Evolutionary conservation across 2,329 filamentous ascomycete genomes (phyloP), one percentile per base, ranked within the genome.

Genomic region (Fusarium sp.): DNA sequence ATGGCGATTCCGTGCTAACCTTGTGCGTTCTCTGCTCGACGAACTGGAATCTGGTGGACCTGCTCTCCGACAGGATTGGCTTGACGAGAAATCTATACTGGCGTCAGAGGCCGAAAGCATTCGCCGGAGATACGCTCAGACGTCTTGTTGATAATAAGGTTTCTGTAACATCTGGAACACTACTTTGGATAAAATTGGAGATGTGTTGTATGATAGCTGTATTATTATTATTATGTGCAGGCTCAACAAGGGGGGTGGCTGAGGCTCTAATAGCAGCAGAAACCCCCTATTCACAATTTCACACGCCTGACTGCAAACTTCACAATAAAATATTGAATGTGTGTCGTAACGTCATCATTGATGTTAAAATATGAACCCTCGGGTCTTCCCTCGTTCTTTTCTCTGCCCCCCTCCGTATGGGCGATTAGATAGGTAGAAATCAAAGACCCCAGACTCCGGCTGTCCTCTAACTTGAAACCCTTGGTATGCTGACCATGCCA

Each of bases 1-100:
- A 61, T 79, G 77, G 77, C 60, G 48, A 10, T 40, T 60, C 42
- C 74, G 78, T 6, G 63, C 76, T 5, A 51, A 48, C 9, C 47
- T 70, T 21, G 72, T 78, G 4, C 66, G 61, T 11, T 51, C 35
- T 4, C 35, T 77, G 25, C 40, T 74, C 6, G 36, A 60, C 14
- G 66, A 75, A 23, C 36, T 72, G 27, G 61, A 68, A 13, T 33
- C 46, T 36, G 71, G 65, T 11, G 70, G 70, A 3, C 18, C 60
- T 15, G 43, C 42, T 11, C 18, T 66, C 20, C 40, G 46, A 33
- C 63, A 66, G 25, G 45, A 46, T 29, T 72, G 67, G 70, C 39
- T 58, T n/a, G 41, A 63, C 8, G 57, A 67, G 21, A 29, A 56
- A 49, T 29, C 36, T 10, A 17, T 17, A 9, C 40, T 67, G 11